These are phyloP conservation scores for Carallia pectinifolia DNA, from an alignment of 345 rosid genomes.

Conservation along the genomic window DNA sequence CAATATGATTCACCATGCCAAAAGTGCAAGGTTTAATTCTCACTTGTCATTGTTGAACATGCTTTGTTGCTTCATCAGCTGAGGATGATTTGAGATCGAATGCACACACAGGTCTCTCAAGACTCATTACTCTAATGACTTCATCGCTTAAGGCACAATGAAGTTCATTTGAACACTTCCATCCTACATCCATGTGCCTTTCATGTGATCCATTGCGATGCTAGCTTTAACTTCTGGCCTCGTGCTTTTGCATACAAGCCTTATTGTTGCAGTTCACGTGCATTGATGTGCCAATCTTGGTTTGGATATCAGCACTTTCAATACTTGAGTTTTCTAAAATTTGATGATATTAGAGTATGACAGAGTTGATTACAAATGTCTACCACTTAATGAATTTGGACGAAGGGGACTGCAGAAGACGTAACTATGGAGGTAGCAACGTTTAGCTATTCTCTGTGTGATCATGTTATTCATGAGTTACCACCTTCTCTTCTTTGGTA, in stretches of 20 bases:
- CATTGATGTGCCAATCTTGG: not conserved
- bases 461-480: not conserved
- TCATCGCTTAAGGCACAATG: not conserved
- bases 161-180: not conserved
- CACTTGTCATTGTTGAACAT: not conserved
- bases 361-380: not conserved
- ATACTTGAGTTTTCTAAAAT: not conserved
- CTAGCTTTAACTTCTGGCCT: not conserved
- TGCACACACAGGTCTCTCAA: too few species aligned
- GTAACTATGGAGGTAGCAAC: not conserved
- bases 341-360: not conserved
- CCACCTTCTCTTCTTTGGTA: not conserved
- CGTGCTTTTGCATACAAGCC: not conserved
- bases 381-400: not conserved
- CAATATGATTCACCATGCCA: not conserved
- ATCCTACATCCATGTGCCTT: not conserved
- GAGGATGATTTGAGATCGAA: not conserved
- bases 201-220: not conserved
- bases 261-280: not conserved
- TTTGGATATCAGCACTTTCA: not conserved
- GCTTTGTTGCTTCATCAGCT: not conserved
- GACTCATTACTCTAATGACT: not conserved
- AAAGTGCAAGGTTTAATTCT: not conserved
- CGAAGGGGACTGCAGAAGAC: not conserved
- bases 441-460: not conserved